Conservation (phyloP, 208 protist species). For the Leishmania gerbilli region DNA sequence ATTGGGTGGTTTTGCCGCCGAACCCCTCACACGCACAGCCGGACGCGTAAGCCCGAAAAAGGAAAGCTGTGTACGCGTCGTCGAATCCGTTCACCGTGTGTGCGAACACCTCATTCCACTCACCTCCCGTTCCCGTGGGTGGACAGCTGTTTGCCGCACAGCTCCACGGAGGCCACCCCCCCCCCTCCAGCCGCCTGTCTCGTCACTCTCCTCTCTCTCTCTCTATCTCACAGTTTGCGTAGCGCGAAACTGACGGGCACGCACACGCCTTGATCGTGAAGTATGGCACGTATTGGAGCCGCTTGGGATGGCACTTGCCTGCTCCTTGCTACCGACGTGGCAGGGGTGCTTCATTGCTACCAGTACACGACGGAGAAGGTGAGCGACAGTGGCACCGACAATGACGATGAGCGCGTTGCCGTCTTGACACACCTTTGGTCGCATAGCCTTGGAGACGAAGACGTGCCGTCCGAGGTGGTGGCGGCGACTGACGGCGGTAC, state of each 20-base stretch:
- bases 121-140: background rate
- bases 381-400: background rate
- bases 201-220: background rate
- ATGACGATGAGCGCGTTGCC: background rate
- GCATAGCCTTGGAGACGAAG: background rate
- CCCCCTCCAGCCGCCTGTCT: background rate
- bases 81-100: background rate
- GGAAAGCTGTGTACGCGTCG: background rate
- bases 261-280: background rate
- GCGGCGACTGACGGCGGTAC: background rate
- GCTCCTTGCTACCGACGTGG: constrained; percentile 18
- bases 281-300: background rate
- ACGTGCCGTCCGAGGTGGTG: background rate
- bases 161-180: background rate
- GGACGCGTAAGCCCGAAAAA: background rate
- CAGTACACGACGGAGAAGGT: constrained; percentile 8
- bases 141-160: background rate
- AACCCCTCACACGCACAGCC: background rate
- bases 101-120: background rate
- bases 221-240: background rate
- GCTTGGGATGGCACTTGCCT: background rate
- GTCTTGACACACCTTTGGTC: constrained; percentile 16
- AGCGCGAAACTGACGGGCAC: background rate
- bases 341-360: constrained; percentile 27
- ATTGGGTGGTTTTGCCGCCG: background rate